A percentile compares a stretch with the other conserved stretches of the same genome.
Conservation (phyloP, 169 alveolate genomes). For the Plasmodium fragile region DNA sequence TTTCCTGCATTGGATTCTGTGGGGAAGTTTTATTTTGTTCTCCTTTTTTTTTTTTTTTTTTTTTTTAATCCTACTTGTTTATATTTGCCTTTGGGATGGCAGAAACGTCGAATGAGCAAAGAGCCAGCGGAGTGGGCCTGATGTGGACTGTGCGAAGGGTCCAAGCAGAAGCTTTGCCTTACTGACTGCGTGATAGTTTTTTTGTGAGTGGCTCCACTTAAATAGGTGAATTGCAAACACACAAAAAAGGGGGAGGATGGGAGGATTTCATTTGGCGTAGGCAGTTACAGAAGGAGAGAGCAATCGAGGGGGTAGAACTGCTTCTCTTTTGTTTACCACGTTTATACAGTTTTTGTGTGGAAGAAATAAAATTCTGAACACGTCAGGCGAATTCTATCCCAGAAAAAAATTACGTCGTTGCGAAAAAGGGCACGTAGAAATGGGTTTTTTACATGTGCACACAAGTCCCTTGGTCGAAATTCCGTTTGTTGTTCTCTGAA, state of each 20-base stretch:
- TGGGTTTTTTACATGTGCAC: not conserved
- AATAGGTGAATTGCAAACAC: not conserved
- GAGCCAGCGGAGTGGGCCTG: not conserved
- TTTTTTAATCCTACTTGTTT: not conserved
- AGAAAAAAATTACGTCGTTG: not conserved
- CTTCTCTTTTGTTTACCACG: not conserved
- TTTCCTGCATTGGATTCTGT: conserved; percentile 36
- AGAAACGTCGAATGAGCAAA: not conserved
- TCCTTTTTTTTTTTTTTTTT: not conserved
- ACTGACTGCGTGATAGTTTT: not conserved
- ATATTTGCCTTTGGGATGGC: not conserved
- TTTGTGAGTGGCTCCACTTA: not conserved
- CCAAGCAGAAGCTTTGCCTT: not conserved
- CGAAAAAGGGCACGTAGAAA: not conserved
- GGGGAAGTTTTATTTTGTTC: not conserved
- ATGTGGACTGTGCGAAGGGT: not conserved
- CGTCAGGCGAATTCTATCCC: not conserved
- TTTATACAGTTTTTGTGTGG: not conserved
- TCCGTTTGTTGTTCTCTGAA: not conserved
- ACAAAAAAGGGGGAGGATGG: not conserved
- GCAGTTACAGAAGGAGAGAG: not conserved
- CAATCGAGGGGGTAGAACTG: not conserved
- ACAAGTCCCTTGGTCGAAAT: not conserved
- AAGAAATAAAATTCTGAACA: not conserved
- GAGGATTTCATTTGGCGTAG: not conserved